Evolutionary conservation across 1,284 basidiomycete species (phyloP).

Genomic region (Phlebopus sp.): DNA sequence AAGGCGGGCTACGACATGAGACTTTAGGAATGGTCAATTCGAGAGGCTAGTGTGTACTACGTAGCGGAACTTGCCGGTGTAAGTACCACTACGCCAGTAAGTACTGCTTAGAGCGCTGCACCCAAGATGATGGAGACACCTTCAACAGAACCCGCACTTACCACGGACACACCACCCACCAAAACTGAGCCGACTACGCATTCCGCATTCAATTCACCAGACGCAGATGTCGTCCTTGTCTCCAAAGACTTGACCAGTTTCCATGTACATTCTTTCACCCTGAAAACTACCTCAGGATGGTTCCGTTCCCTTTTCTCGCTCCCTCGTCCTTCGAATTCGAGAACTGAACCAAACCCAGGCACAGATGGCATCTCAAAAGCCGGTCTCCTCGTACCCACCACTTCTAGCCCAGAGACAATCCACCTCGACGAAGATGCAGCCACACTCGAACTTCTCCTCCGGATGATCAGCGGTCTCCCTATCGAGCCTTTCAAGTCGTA

Average conservation of each 20-base stretch:
- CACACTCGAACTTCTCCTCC: constrained; percentile 53
- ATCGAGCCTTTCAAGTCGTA: constrained; percentile 48
- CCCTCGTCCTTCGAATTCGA: constrained; percentile 36
- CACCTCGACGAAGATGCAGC: constrained; percentile 54
- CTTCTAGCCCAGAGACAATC: constrained; percentile 37
- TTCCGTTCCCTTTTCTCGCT: constrained; percentile 59
- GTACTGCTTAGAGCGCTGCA: too few relatives aligned
- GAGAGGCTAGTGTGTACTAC: too few relatives aligned
- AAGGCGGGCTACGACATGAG: too few relatives aligned
- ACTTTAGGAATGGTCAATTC: too few relatives aligned
- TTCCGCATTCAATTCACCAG: constrained; percentile 44
- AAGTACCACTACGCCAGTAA: too few relatives aligned
- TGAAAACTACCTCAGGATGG: constrained; percentile 64
- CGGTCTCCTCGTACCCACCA: constrained; percentile 17
- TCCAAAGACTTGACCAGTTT: constrained; percentile 48
- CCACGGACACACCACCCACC: background rate
- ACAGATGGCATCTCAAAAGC: constrained; percentile 42
- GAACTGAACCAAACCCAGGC: constrained; percentile 17
- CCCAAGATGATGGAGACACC: too few relatives aligned
- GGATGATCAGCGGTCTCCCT: constrained; percentile 57
- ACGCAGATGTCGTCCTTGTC: constrained; percentile 49
- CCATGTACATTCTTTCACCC: constrained; percentile 53
- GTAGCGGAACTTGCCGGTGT: too few relatives aligned
- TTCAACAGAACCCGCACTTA: too few relatives aligned
- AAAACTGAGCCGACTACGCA: constrained; percentile 33